Evolutionary conservation across 139 green algal genomes (phyloP).

Genomic region (Microglena sp.): DNA sequence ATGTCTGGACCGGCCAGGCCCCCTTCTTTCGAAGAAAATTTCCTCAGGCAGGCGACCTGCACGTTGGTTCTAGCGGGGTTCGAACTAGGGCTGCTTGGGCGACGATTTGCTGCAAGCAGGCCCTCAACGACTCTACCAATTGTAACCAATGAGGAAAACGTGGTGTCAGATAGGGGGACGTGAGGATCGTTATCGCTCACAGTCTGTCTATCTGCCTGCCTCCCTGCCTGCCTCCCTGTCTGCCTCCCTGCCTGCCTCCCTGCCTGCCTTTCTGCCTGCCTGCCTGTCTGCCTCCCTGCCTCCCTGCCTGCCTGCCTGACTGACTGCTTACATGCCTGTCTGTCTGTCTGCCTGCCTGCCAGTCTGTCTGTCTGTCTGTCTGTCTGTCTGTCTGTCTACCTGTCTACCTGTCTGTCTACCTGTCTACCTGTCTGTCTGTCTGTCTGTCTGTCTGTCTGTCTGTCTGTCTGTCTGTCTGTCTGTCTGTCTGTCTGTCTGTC

Average conservation of each 20-base stretch:
- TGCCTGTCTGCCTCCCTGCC: not conserved
- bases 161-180: too few species aligned
- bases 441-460: not conserved
- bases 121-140: too few species aligned
- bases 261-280: not conserved
- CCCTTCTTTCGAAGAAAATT: too few species aligned
- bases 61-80: too few species aligned
- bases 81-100: too few species aligned
- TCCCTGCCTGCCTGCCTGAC: not conserved
- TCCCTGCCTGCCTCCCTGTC: constrained; percentile 9
- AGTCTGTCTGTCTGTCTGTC: not conserved
- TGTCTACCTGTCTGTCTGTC: not conserved
- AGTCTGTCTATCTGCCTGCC: not conserved
- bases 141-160: too few species aligned
- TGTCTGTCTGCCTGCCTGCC: constrained; percentile 3
- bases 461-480: not conserved
- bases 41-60: too few species aligned
- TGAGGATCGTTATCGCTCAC: too few species aligned
- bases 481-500: not conserved
- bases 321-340: not conserved
- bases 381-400: constrained; percentile 7
- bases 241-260: not conserved
- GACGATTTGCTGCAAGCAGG: too few species aligned
- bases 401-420: not conserved
- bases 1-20: too few species aligned